Base-by-base conservation (phyloP, 2,329 filamentous ascomycete species). In the Colletotrichum orbiculare region DNA sequence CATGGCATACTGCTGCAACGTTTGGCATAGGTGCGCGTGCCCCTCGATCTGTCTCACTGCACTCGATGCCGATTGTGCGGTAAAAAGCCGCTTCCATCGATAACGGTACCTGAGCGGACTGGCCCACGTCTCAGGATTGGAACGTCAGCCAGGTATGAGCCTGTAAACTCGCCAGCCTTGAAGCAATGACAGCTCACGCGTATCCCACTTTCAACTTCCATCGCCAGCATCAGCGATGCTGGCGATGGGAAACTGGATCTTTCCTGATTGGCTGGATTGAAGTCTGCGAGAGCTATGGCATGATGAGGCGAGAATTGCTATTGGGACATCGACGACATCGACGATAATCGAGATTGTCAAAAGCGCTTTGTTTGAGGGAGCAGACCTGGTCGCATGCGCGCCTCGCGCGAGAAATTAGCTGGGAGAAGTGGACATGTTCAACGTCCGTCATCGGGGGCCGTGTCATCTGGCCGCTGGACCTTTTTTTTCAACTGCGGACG, bases 41-140 rank as follows among this genome's bases (percentile, higher is more conserved):
- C 38, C 39, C 46, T 35, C 62, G 62, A 65, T 65, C 25, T 58
- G 33, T 43, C 58, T 62, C 41, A 42, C 42, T 56, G 47, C 47
- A 15, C 46, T 56, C 62, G 62, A 65, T 65, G 52, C 38, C 41
- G 39, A 45, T 54, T 15, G 41, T 33, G 43, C 42, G 37, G 54
- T 41, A 34, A 25, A 41, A 33, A 42, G 34, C 50, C 39, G 43
- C 15, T 47, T 25, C 25, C 55, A 57, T 65, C 58, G 62, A 65
- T 65, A 65, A 62, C 52, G 15, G 35, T 38, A 50, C 58, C 61
- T 39, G 43, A 61, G 61, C 61, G 63, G 39, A 17, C 52, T 38
- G 43, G 41, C 33, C 46, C 45, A 48, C 52, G 47, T 63, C 63
- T 62, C 63, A 65, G 63, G 17, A 38, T 50, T 46, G 58, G 58